phyloP scores from a whole-genome alignment of 169 alveolate genomes.

The Cyclospora cayetanensis region DNA sequence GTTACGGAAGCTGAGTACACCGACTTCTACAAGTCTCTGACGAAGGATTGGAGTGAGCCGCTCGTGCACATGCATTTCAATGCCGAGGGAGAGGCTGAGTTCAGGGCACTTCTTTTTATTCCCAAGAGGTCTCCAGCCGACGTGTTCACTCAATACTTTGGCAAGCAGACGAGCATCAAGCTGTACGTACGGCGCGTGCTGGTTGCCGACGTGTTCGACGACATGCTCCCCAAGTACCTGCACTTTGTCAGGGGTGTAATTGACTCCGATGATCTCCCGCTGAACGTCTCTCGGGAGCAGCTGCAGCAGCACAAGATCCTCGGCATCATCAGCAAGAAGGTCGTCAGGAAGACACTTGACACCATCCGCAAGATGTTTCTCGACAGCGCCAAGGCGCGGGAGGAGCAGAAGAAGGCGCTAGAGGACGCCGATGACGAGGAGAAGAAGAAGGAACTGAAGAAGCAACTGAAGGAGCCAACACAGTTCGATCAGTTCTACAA shows the following conservation, averaged over 20 bases:
- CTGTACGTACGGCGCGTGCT: slow-evolving; percentile 94
- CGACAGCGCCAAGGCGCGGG: slow-evolving; percentile 87
- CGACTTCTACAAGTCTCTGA: slow-evolving; percentile 94
- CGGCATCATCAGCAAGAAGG: slow-evolving; percentile 95
- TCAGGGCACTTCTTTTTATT: slow-evolving; percentile 96
- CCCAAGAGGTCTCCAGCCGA: slow-evolving; percentile 95
- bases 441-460: slow-evolving; percentile 84
- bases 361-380: slow-evolving; percentile 92
- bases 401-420: slow-evolving; percentile 71
- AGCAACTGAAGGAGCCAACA: slow-evolving; percentile 83
- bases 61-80: slow-evolving; percentile 97
- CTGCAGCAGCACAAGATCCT: slow-evolving; percentile 94
- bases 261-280: slow-evolving; percentile 96
- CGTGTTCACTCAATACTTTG: slow-evolving; percentile 92
- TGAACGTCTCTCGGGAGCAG: slow-evolving; percentile 88
- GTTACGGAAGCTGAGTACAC: slow-evolving; percentile 96
- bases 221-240: slow-evolving; percentile 94
- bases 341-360: slow-evolving; percentile 96
- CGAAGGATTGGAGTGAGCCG: slow-evolving; percentile 95
- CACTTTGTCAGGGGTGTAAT: slow-evolving; percentile 95
- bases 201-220: slow-evolving; percentile 94
- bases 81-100: slow-evolving; percentile 99
- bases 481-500: slow-evolving; percentile 88
- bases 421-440: slow-evolving; percentile 76
- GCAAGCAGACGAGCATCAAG: slow-evolving; percentile 88